Base-by-base conservation (phyloP, 768 basidiomycete species). In the Lyophyllum decastes region DNA sequence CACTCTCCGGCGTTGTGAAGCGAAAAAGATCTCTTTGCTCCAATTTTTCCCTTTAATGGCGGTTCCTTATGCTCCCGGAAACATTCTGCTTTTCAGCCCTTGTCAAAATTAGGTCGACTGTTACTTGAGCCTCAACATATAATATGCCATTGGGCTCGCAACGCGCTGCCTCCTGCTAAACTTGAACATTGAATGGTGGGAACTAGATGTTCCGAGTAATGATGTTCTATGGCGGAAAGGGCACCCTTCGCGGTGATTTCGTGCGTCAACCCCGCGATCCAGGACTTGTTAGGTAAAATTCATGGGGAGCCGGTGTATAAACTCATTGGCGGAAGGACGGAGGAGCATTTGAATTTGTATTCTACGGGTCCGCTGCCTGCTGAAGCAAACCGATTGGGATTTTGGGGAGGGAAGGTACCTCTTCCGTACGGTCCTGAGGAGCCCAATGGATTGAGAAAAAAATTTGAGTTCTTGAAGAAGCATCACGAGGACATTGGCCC, bases 111-210 rank as follows among this genome's bases (percentile, higher is more conserved):
- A 58, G 66, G 66, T 67, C 12, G 66, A 67, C 52, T 67, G 66
- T 57, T 71, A 65, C 55, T 69, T 71, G 68, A 68, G 66, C 33
- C 49, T 70, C 55, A 70, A 67, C 33, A 66, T 71, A 35, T 69
- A 70, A 34, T 71, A 71, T 49, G 62, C 70, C 12, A 69, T 71
- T 25, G 66, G 70, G 54, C 66, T 71, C n/a, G 70, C 70, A 38
- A 69, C 70, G 4, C 66, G 64, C 12, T 70, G 67, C 48, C 56
- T 70, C 4, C 62, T 60, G 9, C 60, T n/a, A n/a, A n/a, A n/a
- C n/a, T n/a, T 71, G 16, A 68, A 71, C 46, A 70, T 71, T 54
- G 62, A 68, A 43, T 71, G 70, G 70, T 71, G 70, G 61, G 59
- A 69, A 71, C 57, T 69, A 71, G 58, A 68, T 71, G 68, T 71